Conservation (phyloP, 306 rosid genomes). For the Pachyrhizus erosus region DNA sequence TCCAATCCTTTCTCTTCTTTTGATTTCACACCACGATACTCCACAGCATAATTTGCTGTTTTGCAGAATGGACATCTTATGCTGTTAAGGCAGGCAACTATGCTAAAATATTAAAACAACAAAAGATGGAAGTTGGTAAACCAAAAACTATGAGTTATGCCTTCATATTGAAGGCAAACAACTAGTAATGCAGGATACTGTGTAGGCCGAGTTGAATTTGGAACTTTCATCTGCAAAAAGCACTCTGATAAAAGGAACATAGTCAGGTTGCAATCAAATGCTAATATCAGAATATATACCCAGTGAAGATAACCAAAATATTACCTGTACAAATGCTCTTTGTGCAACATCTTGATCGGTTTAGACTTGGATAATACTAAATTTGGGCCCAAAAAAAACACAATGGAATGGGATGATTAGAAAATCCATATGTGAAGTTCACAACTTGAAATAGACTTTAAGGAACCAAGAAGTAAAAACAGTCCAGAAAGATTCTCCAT, state of each 20-base stretch:
- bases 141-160: not conserved
- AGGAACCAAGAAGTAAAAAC: conserved; percentile 12
- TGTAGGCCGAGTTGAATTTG: conserved; percentile 96
- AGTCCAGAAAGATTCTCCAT: conserved; percentile 7
- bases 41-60: conserved; percentile 93
- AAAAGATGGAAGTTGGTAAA: conserved; percentile 24
- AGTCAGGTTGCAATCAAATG: conserved; percentile 43
- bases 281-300: conserved; percentile 18
- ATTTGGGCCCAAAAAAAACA: conserved; percentile 14
- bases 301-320: conserved; percentile 28
- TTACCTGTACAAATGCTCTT: conserved; percentile 98
- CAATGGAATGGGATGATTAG: conserved; percentile 35
- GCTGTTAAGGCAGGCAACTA: conserved; percentile 65
- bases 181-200: conserved; percentile 78
- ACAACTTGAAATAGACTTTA: conserved; percentile 33
- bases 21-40: conserved; percentile 91
- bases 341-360: conserved; percentile 97
- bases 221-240: conserved; percentile 99
- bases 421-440: conserved; percentile 27
- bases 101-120: conserved; percentile 16
- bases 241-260: conserved; percentile 73
- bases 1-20: conserved; percentile 95
- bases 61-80: conserved; percentile 95
- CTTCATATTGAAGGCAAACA: conserved; percentile 28
- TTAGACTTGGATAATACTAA: conserved; percentile 97